Base-by-base conservation (phyloP, 2,329 filamentous ascomycete genomes). In the Hysterium pulicare region DNA sequence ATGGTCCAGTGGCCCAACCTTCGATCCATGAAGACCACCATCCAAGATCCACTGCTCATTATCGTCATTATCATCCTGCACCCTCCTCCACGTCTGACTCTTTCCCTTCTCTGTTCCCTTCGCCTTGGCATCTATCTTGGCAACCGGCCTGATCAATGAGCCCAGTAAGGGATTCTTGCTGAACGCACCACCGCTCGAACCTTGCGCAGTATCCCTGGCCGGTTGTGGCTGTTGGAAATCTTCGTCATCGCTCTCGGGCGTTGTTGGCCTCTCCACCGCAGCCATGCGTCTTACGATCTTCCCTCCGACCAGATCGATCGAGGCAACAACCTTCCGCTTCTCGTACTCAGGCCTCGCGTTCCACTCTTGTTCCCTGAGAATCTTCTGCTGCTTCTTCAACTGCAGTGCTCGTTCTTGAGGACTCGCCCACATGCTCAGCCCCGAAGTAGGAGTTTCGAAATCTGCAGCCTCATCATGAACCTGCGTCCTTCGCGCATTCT, bases 401-500 rank as follows among this genome's bases (percentile, higher is more conserved):
- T 93, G 88, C 50, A 83, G 74, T 1, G 90, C 90, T 32, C 90
- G 78, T 65, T 95, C 88, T 49, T 87, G 83, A 0, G 90, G 88
- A 13, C 74, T 88, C 38, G 89, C 86, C 90, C 90, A 95, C 71
- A 93, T 84, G 53, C 79, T 89, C 4, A 78, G 74, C 5, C 82
- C 79, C 23, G 71, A 65, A 56, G 40, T 73, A 0, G 82, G 79
- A 0, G 80, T 80, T 51, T 87, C 83, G 50, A 81, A 85, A 58
- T 87, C 84, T 1, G 83, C 81, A 0, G 89, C 90, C 69, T 95
- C 90, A 56, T 96, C 90, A 28, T 89, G 81, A 13, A 96, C 85
- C 13, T 83, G 87, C 1, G 90, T 96, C 33, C 90, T 77, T 45
- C 80, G 79, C 0, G 89, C 88, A 52, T 95, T 95, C 56, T 95